These are phyloP conservation scores for Zygosaccharomyces lentus DNA, from an alignment of 805 yeast species.

Conservation along the genomic window DNA sequence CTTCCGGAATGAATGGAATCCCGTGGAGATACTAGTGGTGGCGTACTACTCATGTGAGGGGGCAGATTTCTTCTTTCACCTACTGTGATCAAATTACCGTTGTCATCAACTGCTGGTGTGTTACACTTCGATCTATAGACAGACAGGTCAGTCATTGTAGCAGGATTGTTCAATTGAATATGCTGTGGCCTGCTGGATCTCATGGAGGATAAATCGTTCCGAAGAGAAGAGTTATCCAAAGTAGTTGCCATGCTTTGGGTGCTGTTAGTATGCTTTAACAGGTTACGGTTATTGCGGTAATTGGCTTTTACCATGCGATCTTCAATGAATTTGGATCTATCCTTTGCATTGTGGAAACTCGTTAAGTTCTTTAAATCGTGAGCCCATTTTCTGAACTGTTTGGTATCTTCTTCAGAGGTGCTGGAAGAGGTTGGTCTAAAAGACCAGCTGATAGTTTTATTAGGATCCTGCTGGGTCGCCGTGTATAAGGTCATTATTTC, in stretches of 20 bases:
- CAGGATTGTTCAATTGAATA: constrained; percentile 23
- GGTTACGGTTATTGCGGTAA: constrained; percentile 6
- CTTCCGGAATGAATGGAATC: constrained; percentile 10
- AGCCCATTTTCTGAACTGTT: constrained; percentile 50
- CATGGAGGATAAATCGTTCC: constrained; percentile 6
- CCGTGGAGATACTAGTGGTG: constrained; percentile 11
- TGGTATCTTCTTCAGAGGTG: constrained; percentile 41
- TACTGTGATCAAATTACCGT: constrained; percentile 35
- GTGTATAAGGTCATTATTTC: constrained; percentile 12
- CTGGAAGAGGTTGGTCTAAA: constrained; percentile 26
- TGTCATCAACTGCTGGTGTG: constrained; percentile 38
- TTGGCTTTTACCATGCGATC: constrained; percentile 31
- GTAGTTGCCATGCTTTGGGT: constrained; percentile 4
- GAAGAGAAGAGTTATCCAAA: constrained; percentile 2
- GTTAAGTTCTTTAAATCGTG: constrained; percentile 51
- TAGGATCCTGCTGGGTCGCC: constrained; percentile 15
- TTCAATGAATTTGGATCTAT: constrained; percentile 48
- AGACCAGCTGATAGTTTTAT: constrained; percentile 25
- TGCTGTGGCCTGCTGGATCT: constrained; percentile 26
- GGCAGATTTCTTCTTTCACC: constrained; percentile 23
- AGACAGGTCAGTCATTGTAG: constrained; percentile 10
- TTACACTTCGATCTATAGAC: constrained; percentile 24
- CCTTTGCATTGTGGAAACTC: constrained; percentile 43
- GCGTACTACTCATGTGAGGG: constrained; percentile 6
- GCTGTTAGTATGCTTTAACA: constrained; percentile 6